phyloP scores from a whole-genome alignment of 139 green algal species.

The Desmodesmus armatus region DNA sequence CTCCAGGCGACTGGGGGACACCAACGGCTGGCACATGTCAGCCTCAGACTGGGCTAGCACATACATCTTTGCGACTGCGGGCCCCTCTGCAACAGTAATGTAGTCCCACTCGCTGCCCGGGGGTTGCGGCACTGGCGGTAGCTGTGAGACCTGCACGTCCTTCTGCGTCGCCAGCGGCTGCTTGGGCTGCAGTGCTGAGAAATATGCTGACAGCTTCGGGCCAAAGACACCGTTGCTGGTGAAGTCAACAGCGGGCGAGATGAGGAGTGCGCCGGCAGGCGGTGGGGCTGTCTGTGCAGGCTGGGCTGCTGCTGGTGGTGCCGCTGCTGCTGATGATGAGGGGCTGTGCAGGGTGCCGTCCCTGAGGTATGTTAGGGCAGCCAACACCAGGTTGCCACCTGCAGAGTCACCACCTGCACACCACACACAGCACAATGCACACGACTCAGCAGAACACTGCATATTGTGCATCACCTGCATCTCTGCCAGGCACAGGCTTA shows the following conservation, averaged over 20 bases:
- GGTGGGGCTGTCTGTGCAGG: not conserved
- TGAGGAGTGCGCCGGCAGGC: constrained; percentile 9
- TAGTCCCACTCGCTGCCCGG: constrained; percentile 24
- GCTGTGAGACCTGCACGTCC: not conserved
- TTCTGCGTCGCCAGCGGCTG: not conserved
- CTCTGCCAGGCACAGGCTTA: not conserved
- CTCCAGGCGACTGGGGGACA: not conserved
- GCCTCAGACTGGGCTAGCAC: not conserved
- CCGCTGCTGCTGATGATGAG: not conserved
- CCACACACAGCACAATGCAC: not conserved
- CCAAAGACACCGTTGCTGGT: constrained; percentile 5
- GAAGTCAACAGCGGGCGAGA: constrained; percentile 23
- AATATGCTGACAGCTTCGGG: not conserved
- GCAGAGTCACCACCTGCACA: constrained; percentile 34
- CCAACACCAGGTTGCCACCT: constrained; percentile 29
- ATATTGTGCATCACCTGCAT: not conserved
- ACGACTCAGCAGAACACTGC: not conserved
- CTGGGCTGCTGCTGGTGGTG: not conserved
- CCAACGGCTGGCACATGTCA: not conserved
- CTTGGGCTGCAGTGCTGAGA: not conserved
- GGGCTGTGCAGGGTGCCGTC: not conserved
- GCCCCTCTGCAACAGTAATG: not conserved
- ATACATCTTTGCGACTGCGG: not conserved
- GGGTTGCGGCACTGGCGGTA: not conserved
- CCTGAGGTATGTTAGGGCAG: not conserved